These are phyloP conservation scores for Myxozyma lipomycoides DNA, from an alignment of 805 yeast species.

Conservation along the genomic window DNA sequence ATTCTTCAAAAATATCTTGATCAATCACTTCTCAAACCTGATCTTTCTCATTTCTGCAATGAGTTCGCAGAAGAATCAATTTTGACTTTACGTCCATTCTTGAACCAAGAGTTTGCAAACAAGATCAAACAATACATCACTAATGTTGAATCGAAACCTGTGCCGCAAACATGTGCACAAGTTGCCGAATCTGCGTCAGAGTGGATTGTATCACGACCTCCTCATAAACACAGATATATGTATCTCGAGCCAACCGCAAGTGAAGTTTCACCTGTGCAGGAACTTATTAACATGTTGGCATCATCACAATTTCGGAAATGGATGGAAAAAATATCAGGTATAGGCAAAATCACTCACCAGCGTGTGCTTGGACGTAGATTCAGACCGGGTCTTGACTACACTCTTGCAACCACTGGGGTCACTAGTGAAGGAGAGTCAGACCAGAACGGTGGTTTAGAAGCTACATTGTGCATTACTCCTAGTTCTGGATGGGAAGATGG, in stretches of 20 bases:
- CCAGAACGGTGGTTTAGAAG: conserved; percentile 59
- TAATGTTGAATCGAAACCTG: conserved; percentile 46
- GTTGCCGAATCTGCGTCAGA: conserved; percentile 52
- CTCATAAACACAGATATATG: conserved; percentile 84
- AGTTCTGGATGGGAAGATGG: conserved; percentile 69
- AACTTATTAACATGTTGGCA: conserved; percentile 24
- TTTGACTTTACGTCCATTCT: conserved; percentile 59
- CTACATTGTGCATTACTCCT: conserved; percentile 79
- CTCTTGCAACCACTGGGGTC: conserved; percentile 64
- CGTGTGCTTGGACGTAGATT: conserved; percentile 76
- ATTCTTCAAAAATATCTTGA: conserved; percentile 57
- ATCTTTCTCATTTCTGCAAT: conserved; percentile 42
- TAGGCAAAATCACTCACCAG: conserved; percentile 55
- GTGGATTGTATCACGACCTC: conserved; percentile 90
- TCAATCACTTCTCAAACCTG: conserved; percentile 45
- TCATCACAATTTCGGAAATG: conserved; percentile 60
- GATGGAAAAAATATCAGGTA: conserved; percentile 57
- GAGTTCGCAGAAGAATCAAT: conserved; percentile 65
- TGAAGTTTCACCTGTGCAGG: conserved; percentile 8
- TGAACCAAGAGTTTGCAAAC: conserved; percentile 53
- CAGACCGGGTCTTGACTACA: conserved; percentile 93
- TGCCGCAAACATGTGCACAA: conserved; percentile 30
- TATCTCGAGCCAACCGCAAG: conserved; percentile 56
- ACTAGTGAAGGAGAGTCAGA: conserved; percentile 37
- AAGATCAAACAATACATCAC: conserved; percentile 46